A percentile compares a stretch with the other conserved stretches of the same genome.
These are phyloP conservation scores for Rutstroemia sp. DNA, from an alignment of 2,329 filamentous ascomycete species.

Conservation along the genomic window DNA sequence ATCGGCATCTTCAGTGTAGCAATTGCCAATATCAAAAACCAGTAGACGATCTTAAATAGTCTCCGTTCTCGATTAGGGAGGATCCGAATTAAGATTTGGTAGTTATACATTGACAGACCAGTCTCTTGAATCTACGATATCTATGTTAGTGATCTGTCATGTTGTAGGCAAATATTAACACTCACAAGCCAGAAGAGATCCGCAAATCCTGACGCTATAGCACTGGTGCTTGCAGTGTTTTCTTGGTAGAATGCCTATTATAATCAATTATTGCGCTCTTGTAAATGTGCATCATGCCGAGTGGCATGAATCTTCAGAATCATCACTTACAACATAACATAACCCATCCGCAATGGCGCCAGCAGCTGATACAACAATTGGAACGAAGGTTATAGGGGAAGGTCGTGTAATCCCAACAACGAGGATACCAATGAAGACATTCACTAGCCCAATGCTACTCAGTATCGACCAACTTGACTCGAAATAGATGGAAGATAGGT, in stretches of 20 bases:
- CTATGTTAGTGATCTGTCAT: neutral
- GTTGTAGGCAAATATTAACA: neutral
- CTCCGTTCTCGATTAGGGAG: conserved; percentile 36
- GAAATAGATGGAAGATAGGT: conserved; percentile 29
- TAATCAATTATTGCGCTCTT: neutral
- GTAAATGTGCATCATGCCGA: neutral
- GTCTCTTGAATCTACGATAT: conserved; percentile 35
- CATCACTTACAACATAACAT: conserved; percentile 30
- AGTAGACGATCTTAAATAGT: conserved; percentile 46
- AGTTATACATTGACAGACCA: conserved; percentile 41
- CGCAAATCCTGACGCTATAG: conserved; percentile 33
- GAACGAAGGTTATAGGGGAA: conserved; percentile 34
- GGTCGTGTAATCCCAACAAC: conserved; percentile 35
- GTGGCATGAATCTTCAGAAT: neutral
- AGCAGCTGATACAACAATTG: conserved; percentile 33
- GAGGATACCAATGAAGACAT: conserved; percentile 33
- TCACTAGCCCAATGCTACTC: conserved; percentile 37
- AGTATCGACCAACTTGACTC: conserved; percentile 40
- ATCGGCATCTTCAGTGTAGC: conserved; percentile 39
- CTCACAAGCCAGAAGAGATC: conserved; percentile 36
- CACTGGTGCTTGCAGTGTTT: conserved; percentile 21
- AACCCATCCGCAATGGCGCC: conserved; percentile 37
- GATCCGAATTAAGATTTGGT: conserved; percentile 44
- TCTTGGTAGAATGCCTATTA: conserved; percentile 31
- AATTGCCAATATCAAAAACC: conserved; percentile 47